Conservation (phyloP, 768 basidiomycete genomes). For the Postia placenta region DNA sequence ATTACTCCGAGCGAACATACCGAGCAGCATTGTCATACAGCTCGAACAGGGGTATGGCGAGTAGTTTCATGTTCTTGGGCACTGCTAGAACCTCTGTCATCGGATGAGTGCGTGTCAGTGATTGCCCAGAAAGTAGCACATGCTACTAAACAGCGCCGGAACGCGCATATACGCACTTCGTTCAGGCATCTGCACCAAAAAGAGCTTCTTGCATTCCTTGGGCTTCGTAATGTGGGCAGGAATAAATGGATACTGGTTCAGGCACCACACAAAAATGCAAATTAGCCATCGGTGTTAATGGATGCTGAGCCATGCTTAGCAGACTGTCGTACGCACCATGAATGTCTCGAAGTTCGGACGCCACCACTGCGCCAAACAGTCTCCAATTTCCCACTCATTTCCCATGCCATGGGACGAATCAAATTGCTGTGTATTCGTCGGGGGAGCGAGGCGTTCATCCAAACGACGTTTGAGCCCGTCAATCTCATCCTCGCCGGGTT, state of each 20-base stretch:
- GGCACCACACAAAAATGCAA: background rate
- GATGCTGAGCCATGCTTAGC: conserved; percentile 51
- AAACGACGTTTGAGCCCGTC: conserved; percentile 86
- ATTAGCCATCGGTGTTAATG: conserved; percentile 91
- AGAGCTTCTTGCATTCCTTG: conserved; percentile 96
- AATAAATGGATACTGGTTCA: conserved; percentile 78
- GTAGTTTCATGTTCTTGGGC: conserved; percentile 97
- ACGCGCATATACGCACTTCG: conserved; percentile 68
- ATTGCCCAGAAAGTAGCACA: background rate
- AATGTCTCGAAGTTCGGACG: conserved; percentile 98
- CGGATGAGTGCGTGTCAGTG: background rate
- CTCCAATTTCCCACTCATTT: conserved; percentile 94
- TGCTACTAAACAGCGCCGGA: background rate
- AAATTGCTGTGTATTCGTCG: conserved; percentile 65
- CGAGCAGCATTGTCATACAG: conserved; percentile 96
- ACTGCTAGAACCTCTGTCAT: conserved; percentile 86
- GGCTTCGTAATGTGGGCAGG: conserved; percentile 96
- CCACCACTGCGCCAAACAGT: conserved; percentile 98
- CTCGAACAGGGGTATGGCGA: conserved; percentile 95
- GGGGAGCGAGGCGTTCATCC: conserved; percentile 84
- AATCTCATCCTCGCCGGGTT: conserved; percentile 90
- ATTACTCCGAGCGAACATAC: conserved; percentile 34
- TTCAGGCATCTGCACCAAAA: conserved; percentile 93
- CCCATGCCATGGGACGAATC: conserved; percentile 70
- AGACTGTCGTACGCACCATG: conserved; percentile 58